A percentile compares a stretch with the other conserved stretches of the same genome.
These are phyloP conservation scores for Chlamydomonas applanata DNA, from an alignment of 139 green algal genomes.

Conservation along the genomic window DNA sequence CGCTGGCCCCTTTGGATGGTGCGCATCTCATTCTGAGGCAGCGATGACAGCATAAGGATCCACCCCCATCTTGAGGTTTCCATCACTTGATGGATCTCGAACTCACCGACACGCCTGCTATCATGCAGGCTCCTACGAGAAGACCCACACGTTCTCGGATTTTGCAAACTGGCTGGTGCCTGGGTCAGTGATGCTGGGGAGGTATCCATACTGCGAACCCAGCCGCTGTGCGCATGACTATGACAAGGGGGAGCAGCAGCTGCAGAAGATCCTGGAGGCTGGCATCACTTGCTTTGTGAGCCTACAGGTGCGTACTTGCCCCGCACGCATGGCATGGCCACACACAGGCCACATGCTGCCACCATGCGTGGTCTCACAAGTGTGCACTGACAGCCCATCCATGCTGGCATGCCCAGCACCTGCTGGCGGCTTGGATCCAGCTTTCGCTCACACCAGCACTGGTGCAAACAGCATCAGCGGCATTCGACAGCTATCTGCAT, in stretches of 20 bases:
- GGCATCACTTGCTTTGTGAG: constrained; percentile 78
- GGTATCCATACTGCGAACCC: constrained; percentile 84
- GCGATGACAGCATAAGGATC: too few relatives aligned
- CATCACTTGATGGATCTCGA: too few relatives aligned
- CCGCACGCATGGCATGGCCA: background rate
- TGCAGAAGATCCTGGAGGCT: constrained; percentile 59
- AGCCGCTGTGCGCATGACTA: constrained; percentile 46
- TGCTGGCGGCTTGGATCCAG: background rate
- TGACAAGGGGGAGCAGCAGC: constrained; percentile 63
- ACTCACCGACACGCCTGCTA: too few relatives aligned
- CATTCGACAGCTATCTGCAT: background rate
- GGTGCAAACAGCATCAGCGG: background rate
- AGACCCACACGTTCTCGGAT: constrained; percentile 49
- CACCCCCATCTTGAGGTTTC: too few relatives aligned
- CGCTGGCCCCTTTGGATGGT: too few relatives aligned
- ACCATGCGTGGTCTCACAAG: too few relatives aligned
- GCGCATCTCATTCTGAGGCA: too few relatives aligned
- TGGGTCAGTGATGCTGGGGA: constrained; percentile 70
- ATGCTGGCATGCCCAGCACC: background rate
- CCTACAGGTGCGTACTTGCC: constrained; percentile 59
- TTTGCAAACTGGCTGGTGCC: constrained; percentile 88
- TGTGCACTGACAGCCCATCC: background rate
- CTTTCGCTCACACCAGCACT: background rate
- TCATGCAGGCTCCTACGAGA: too few relatives aligned
- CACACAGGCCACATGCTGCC: background rate